A percentile compares a stretch with the other conserved stretches of the same genome.
Conservation (phyloP, 345 rosid genomes). For the Toxicodendron radicans region DNA sequence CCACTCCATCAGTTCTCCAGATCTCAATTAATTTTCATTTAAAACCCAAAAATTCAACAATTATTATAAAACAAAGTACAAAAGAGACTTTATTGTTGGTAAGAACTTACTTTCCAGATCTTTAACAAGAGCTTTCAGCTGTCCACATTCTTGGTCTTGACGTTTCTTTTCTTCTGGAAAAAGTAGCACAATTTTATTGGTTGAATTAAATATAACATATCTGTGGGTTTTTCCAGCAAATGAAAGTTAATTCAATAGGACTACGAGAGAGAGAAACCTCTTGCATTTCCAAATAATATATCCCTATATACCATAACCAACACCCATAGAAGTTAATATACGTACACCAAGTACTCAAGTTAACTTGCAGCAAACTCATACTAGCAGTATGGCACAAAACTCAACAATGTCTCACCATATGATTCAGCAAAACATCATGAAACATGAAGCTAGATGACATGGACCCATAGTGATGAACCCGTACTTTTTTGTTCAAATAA, state of each 20-base stretch:
- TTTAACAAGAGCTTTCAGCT: constrained; percentile 68
- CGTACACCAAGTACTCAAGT: too few species aligned
- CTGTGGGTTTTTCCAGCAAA: neutral
- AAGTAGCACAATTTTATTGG: constrained; percentile 18
- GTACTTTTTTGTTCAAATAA: too few species aligned
- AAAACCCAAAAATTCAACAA: neutral
- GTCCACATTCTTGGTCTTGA: constrained; percentile 55
- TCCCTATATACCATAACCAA: too few species aligned
- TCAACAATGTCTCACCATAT: too few species aligned
- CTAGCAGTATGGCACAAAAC: too few species aligned
- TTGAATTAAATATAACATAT: constrained; percentile 3
- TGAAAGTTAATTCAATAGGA: neutral
- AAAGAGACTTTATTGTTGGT: neutral
- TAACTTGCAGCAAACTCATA: too few species aligned
- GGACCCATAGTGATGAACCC: too few species aligned
- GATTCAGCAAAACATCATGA: too few species aligned
- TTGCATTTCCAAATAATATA: neutral
- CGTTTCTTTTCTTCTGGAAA: constrained; percentile 60
- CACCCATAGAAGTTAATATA: too few species aligned
- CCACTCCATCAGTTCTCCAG: neutral
- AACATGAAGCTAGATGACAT: too few species aligned
- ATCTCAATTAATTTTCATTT: neutral
- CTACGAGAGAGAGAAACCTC: neutral
- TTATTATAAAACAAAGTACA: constrained; percentile 2
- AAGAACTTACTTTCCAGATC: constrained; percentile 63